Conservation (phyloP, 73 alveolate species). For the Tetrahymena borealis region DNA sequence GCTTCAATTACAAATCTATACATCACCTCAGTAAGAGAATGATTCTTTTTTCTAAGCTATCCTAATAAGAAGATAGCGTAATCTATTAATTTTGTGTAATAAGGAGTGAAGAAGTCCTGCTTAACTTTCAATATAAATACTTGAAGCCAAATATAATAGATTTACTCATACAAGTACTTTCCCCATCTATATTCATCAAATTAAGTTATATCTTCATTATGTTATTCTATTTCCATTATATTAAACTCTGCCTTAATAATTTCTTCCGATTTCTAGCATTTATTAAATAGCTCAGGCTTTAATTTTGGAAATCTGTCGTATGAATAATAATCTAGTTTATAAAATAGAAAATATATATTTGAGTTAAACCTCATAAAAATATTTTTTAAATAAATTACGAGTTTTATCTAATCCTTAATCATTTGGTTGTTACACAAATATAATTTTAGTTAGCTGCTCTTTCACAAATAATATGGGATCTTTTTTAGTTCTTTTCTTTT, state of each 20-base stretch:
- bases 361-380: neutral
- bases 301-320: slow-evolving; percentile 24
- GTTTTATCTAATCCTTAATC: slow-evolving; percentile 2
- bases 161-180: slow-evolving; percentile 2
- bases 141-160: slow-evolving; percentile 19
- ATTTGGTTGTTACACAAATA: slow-evolving; percentile 1
- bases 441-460: neutral
- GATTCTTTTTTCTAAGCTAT: slow-evolving; percentile 1
- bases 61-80: slow-evolving; percentile 3
- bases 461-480: slow-evolving; percentile 15
- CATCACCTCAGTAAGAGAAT: slow-evolving; percentile 13
- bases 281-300: neutral
- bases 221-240: neutral
- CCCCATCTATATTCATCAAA: slow-evolving; percentile 18
- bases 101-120: neutral
- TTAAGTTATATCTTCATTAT: neutral
- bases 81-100: neutral
- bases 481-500: slow-evolving; percentile 23
- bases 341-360: too few species aligned
- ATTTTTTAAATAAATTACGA: neutral
- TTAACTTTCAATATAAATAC: slow-evolving; percentile 5
- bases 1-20: slow-evolving; percentile 25
- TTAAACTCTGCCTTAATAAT: neutral
- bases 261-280: neutral
- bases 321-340: neutral